Percentiles rank a stretch among this genome's conserved stretches.
These are phyloP conservation scores for Suillus americanus DNA, from an alignment of 768 basidiomycete genomes.

Conservation along the genomic window DNA sequence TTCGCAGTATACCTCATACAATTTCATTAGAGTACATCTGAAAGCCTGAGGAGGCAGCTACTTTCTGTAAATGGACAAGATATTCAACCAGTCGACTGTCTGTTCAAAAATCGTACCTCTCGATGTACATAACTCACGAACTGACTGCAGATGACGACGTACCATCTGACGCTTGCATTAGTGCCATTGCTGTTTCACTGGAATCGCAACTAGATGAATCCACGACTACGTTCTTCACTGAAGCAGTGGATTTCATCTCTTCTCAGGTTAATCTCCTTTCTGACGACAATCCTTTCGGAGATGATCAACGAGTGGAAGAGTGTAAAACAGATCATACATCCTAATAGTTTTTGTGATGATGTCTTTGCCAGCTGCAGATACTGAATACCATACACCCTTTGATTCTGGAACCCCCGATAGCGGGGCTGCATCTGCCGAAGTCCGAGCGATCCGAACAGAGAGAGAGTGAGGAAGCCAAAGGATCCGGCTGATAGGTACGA, in stretches of 20 bases:
- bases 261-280: not conserved
- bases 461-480: too few species aligned
- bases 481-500: too few species aligned
- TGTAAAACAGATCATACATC: too few species aligned
- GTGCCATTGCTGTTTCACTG: constrained; percentile 6
- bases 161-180: not conserved
- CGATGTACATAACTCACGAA: too few species aligned
- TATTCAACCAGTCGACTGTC: not conserved
- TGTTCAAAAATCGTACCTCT: not conserved
- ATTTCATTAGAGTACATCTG: not conserved
- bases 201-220: constrained; percentile 8
- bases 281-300: not conserved
- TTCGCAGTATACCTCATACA: not conserved
- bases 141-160: not conserved
- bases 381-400: not conserved
- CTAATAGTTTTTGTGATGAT: too few species aligned
- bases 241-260: not conserved
- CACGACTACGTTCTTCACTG: not conserved
- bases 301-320: not conserved
- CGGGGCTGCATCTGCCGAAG: not conserved
- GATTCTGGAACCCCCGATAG: not conserved
- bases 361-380: too few species aligned
- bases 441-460: too few species aligned
- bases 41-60: not conserved
- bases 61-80: not conserved